A percentile compares a stretch with the other conserved stretches of the same genome.
phyloP scores from a whole-genome alignment of 2,329 filamentous ascomycete species.

The Cadophora sp. region DNA sequence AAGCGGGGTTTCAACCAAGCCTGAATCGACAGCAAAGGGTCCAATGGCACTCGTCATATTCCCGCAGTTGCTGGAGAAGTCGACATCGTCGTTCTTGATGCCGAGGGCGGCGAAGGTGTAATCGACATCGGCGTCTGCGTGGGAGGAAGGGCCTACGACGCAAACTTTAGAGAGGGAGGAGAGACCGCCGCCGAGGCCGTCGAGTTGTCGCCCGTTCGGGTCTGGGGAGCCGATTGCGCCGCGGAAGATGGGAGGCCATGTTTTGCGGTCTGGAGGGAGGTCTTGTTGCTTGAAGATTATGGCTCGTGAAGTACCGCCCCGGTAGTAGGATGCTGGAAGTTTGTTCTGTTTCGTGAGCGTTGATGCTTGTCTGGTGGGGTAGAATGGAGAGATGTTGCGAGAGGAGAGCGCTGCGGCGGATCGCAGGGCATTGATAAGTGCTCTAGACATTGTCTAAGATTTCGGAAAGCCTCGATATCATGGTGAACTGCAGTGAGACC shows the following conservation, averaged over 20 bases:
- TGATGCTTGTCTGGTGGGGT: conserved; percentile 1
- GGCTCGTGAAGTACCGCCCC: conserved; percentile 73
- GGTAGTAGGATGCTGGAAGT: conserved; percentile 65
- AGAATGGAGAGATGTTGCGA: neutral
- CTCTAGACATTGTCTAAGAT: conserved; percentile 14
- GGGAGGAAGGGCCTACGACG: conserved; percentile 61
- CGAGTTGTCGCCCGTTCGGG: conserved; percentile 70
- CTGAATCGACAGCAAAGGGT: conserved; percentile 65
- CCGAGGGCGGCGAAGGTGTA: conserved; percentile 77
- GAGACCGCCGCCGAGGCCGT: conserved; percentile 74
- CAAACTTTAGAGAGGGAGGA: conserved; percentile 76
- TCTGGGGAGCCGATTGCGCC: conserved; percentile 71
- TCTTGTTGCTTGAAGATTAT: conserved; percentile 63
- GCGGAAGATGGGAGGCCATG: conserved; percentile 63
- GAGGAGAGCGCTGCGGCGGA: neutral
- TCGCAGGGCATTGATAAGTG: neutral
- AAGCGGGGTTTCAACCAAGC: conserved; percentile 49
- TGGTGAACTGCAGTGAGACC: neutral
- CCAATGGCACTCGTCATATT: conserved; percentile 75
- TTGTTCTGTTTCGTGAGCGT: conserved; percentile 36
- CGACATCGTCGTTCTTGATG: conserved; percentile 64
- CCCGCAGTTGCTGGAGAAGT: conserved; percentile 76
- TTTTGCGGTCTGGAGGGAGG: conserved; percentile 53
- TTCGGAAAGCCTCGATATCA: neutral
- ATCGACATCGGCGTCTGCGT: conserved; percentile 63